Conservation (phyloP, 1,284 basidiomycete species). For the Pseudozyma sp. region DNA sequence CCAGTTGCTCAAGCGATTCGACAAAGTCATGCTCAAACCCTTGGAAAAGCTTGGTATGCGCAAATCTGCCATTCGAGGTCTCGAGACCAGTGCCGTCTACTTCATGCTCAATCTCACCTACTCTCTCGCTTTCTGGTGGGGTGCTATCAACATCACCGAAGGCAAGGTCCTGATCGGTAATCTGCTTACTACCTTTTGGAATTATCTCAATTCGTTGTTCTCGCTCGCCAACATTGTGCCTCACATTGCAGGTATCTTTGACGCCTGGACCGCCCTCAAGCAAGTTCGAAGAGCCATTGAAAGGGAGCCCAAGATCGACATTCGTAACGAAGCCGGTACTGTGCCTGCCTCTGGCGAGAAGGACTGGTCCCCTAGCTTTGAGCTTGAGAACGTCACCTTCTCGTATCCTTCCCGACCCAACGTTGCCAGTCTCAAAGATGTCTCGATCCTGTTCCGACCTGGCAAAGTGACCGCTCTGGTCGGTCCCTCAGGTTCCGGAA, state of each 20-base stretch:
- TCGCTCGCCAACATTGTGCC: conserved; percentile 63
- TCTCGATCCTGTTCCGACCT: conserved; percentile 51
- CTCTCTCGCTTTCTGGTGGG: conserved; percentile 61
- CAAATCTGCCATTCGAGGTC: conserved; percentile 62
- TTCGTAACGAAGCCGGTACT: conserved; percentile 52
- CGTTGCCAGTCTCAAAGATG: conserved; percentile 53
- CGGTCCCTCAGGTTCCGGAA: conserved; percentile 65
- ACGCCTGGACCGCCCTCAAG: conserved; percentile 52
- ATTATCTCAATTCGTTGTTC: conserved; percentile 64
- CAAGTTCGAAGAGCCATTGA: conserved; percentile 62
- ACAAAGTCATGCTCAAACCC: conserved; percentile 65
- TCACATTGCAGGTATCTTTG: conserved; percentile 61
- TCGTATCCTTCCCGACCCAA: conserved; percentile 63
- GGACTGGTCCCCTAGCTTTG: conserved; percentile 52
- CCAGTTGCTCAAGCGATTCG: conserved; percentile 66
- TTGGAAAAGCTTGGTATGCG: conserved; percentile 65
- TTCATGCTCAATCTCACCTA: conserved; percentile 57
- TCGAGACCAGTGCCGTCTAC: conserved; percentile 58
- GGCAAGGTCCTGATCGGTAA: conserved; percentile 49
- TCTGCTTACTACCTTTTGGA: conserved; percentile 64
- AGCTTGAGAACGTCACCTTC: conserved; percentile 61
- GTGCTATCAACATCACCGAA: conserved; percentile 50
- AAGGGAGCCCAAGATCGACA: conserved; percentile 62
- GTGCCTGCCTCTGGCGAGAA: conserved; percentile 20
- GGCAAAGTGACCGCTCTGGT: conserved; percentile 69